Evolutionary conservation across 2,329 filamentous ascomycete species (phyloP).

Genomic region (Myotisia sp.): DNA sequence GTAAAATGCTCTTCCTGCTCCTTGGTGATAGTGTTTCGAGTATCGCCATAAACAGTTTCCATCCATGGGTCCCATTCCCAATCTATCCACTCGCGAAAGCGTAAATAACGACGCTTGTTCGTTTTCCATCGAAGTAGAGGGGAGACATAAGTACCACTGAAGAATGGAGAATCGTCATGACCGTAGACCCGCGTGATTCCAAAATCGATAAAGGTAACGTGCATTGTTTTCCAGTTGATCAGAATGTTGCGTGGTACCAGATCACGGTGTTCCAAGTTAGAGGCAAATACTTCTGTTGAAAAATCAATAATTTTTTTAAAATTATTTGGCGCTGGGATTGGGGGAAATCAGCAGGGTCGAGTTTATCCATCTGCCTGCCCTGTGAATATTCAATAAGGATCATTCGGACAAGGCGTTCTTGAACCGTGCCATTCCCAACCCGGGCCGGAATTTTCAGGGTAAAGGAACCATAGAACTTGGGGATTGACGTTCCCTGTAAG

Average conservation of each 20-base stretch:
- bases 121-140: slow-evolving; percentile 13
- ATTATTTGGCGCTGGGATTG: slow-evolving; percentile 12
- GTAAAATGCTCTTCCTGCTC: slow-evolving; percentile 7
- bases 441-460: slow-evolving; percentile 3
- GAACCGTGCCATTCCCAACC: not conserved
- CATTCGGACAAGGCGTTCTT: slow-evolving; percentile 11
- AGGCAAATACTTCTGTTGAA: slow-evolving; percentile 11
- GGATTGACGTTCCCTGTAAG: slow-evolving; percentile 6
- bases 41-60: slow-evolving; percentile 4
- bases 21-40: slow-evolving; percentile 7
- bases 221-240: slow-evolving; percentile 2
- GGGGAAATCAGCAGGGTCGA: slow-evolving; percentile 9
- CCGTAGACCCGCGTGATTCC: slow-evolving; percentile 10
- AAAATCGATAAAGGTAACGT: slow-evolving; percentile 10
- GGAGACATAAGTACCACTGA: slow-evolving; percentile 11
- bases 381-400: slow-evolving; percentile 15
- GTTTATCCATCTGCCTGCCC: slow-evolving; percentile 11
- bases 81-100: slow-evolving; percentile 10
- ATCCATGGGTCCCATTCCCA: slow-evolving; percentile 11
- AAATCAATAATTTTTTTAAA: slow-evolving; percentile 15
- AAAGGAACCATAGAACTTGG: slow-evolving; percentile 8
- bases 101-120: not conserved
- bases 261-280: slow-evolving; percentile 11
- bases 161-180: slow-evolving; percentile 5
- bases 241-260: slow-evolving; percentile 13